Evolutionary conservation across 768 basidiomycete genomes (phyloP), one percentile per base, ranked within the genome.

Genomic region (Tylopilus intermedius): DNA sequence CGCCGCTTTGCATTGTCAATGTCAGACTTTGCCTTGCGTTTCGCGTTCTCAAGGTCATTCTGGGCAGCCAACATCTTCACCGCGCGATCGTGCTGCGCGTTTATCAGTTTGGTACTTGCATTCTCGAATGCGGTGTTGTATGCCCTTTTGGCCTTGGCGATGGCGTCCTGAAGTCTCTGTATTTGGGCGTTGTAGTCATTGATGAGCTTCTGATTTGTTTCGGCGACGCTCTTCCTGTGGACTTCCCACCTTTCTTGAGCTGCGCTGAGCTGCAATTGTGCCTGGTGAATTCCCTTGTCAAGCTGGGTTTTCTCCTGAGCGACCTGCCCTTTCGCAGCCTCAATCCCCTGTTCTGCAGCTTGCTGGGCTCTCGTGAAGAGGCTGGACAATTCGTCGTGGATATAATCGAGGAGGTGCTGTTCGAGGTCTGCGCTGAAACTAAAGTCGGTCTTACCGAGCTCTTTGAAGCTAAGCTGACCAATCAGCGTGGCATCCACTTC

Each of bases 401-500:
- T 48, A 18, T 55, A 49, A 39, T 50, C 47, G 4, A 54, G 48
- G 26, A 49, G 11, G n/a, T 49, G 55, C 21, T 54, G 43, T 37
- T 57, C 37, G 24, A 57, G 45, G 52, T 54, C 39, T 3, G 44
- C 55, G 35, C 11, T 27, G 5, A 56, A 53, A 13, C 3, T 24
- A 15, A 56, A 54, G 44, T 56, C 47, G 3, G 47, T 37, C 6
- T 45, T 45, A 4, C 32, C n/a, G 39, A 56, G 53, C 13, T 56
- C 47, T 30, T 48, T 54, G 18, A 56, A 49, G 37, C 39, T 15
- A 5, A 32, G 5, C n/a, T 11, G 18, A 8, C 55, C 53, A 41
- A 54, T 56, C n/a, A 54, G 44, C 26, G 35, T 54, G 32, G 52
- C 55, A 8, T 55, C 33, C 24, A 45, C 46, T 8, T 49, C 32